These are phyloP conservation scores for Carex pumila DNA, from an alignment of 176 grass and related monocot genomes.

Conservation along the genomic window DNA sequence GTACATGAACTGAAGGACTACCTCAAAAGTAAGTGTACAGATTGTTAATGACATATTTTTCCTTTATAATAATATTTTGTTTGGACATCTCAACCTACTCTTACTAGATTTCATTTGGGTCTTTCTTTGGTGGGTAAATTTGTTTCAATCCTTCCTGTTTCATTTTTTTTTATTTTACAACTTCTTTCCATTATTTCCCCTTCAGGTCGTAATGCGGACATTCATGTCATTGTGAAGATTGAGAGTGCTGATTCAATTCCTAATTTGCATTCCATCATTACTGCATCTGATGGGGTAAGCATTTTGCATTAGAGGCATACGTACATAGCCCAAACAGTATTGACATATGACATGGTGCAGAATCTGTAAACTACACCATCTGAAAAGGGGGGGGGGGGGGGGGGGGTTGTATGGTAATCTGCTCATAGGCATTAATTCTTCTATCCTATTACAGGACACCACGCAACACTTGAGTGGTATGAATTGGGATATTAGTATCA, in stretches of 20 bases:
- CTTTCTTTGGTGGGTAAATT: background rate
- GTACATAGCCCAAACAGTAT: background rate
- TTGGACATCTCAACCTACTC: background rate
- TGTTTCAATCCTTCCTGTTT: background rate
- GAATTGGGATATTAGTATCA: background rate
- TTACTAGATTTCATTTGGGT: background rate
- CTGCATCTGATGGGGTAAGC: slow-evolving; percentile 96
- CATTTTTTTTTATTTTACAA: background rate
- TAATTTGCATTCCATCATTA: slow-evolving; percentile 91
- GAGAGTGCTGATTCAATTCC: slow-evolving; percentile 99
- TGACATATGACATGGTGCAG: background rate
- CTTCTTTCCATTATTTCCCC: slow-evolving; percentile 4
- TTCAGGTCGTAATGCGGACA: slow-evolving; percentile 78
- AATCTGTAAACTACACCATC: background rate
- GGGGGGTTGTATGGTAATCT: background rate
- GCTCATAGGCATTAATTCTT: background rate
- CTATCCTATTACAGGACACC: background rate
- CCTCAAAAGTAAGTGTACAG: slow-evolving; percentile 58
- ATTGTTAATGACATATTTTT: background rate
- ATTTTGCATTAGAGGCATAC: background rate
- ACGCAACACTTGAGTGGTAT: background rate
- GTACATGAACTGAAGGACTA: slow-evolving; percentile 97
- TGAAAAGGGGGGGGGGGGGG: background rate
- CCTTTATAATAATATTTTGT: background rate
- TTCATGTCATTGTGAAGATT: slow-evolving; percentile 97